Base-by-base conservation (phyloP, 2,329 filamentous ascomycete genomes). In the Phyllosticta capitalensis region DNA sequence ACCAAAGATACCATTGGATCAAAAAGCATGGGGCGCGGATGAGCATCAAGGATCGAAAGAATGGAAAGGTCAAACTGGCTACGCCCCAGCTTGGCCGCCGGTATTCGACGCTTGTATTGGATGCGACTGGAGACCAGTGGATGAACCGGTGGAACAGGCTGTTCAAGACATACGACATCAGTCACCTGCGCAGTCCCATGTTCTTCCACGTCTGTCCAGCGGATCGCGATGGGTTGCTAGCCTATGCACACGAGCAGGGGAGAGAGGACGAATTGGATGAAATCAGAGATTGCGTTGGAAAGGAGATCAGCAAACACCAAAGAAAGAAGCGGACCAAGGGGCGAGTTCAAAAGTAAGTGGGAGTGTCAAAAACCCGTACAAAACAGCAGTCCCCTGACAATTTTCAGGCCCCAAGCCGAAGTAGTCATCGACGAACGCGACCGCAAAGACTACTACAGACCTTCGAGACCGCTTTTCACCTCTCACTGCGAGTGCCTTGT, bases 1-100 rank as follows among this genome's bases (percentile, higher is more conserved):
- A 92, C 67, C 83, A 86, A 50, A 80, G 89, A n/a, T 92, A 89
- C 69, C 84, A 89, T 70, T 91, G 88, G 86, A 85, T 90, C 60
- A 80, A 79, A 60, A 86, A 84, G 59, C 82, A 89, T 67, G 79
- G 80, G 26, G 78, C 78, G 26, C 81, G 82, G 28, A 82, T 84
- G 71, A 78, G 78, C 7, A 75, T 86, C 62, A 85, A 83, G 66
- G 76, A 78, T 63, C 74, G 74, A 61, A 76, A 73, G 62, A 79
- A 70, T 4, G 78, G 76, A 9, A 65, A 64, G 50, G 67, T 70
- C 51, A 54, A 48, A 10, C 14, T 19, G 14, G 69, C 67, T 1
- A 45, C 67, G 1, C 61, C 67, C 33, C 62, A 66, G 19, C 67
- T 63, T 20, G 62, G 59, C 3, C 63, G 21, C 19, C 60, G 63